Evolutionary conservation across 2,329 filamentous ascomycete species (phyloP).

Genomic region (Daldinia eschscholtzii): DNA sequence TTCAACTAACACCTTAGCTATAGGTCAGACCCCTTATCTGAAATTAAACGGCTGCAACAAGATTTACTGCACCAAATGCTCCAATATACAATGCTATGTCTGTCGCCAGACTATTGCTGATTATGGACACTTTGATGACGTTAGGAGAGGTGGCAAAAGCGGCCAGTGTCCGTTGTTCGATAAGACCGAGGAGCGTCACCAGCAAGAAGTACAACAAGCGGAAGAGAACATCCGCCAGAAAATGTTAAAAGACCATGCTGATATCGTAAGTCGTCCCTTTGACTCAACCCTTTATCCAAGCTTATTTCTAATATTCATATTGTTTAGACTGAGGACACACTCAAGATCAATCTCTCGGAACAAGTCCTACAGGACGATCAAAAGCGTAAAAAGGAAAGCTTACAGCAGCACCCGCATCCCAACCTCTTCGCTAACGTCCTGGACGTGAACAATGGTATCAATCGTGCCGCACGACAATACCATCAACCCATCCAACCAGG

Average conservation of each 20-base stretch:
- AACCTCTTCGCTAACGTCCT: not conserved
- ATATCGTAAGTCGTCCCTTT: constrained; percentile 57
- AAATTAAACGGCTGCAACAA: constrained; percentile 88
- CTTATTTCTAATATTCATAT: constrained; percentile 38
- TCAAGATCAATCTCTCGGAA: constrained; percentile 72
- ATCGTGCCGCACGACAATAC: not conserved
- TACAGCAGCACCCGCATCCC: not conserved
- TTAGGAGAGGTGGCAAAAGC: constrained; percentile 58
- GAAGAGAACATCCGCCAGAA: constrained; percentile 69
- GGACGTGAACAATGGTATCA: not conserved
- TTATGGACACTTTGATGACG: constrained; percentile 79
- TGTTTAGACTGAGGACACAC: constrained; percentile 59
- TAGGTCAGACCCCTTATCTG: constrained; percentile 78
- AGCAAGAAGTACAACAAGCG: constrained; percentile 72
- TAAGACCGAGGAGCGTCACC: constrained; percentile 68
- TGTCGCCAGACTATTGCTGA: constrained; percentile 73
- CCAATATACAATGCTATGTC: constrained; percentile 73
- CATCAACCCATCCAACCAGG: not conserved
- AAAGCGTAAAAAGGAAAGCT: not conserved
- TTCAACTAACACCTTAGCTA: not conserved
- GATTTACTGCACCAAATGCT: constrained; percentile 76
- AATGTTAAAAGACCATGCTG: constrained; percentile 70
- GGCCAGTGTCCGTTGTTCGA: constrained; percentile 79
- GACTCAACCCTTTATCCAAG: not conserved
- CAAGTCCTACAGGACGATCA: constrained; percentile 60